phyloP scores from a whole-genome alignment of 257 asterid species.

The Nicotiana undulata region DNA sequence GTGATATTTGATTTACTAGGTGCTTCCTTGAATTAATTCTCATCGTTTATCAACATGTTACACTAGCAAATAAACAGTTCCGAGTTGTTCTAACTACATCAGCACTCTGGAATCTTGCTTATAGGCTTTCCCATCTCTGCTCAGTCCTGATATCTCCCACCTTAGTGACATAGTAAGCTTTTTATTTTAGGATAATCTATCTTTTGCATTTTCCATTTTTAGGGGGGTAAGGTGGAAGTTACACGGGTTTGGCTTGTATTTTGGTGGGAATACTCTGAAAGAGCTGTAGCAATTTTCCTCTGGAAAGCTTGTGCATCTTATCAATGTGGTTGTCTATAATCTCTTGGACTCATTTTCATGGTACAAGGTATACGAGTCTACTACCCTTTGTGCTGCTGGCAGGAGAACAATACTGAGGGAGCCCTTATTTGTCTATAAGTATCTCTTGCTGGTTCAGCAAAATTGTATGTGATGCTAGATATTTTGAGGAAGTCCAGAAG shows the following conservation, averaged over 20 bases:
- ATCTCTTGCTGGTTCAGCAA: neutral
- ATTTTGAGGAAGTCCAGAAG: neutral
- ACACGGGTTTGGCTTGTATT: neutral
- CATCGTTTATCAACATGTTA: neutral
- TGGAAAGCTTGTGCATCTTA: neutral
- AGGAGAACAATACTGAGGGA: neutral
- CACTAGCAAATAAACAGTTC: neutral
- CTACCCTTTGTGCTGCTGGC: neutral
- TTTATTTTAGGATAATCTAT: neutral
- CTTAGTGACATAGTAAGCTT: neutral
- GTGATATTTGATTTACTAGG: neutral
- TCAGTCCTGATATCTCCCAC: neutral
- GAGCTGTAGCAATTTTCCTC: neutral
- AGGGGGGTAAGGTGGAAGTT: neutral
- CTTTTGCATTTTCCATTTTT: neutral
- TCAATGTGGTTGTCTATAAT: neutral
- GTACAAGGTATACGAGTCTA: neutral
- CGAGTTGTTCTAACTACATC: neutral
- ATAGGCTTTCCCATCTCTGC: neutral
- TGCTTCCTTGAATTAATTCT: neutral
- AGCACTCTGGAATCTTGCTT: neutral
- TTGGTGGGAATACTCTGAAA: neutral
- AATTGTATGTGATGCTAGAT: neutral
- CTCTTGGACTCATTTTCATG: neutral
- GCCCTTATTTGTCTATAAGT: neutral